Conservation (phyloP, 139 green algal genomes). For the Closterium sp. region DNA sequence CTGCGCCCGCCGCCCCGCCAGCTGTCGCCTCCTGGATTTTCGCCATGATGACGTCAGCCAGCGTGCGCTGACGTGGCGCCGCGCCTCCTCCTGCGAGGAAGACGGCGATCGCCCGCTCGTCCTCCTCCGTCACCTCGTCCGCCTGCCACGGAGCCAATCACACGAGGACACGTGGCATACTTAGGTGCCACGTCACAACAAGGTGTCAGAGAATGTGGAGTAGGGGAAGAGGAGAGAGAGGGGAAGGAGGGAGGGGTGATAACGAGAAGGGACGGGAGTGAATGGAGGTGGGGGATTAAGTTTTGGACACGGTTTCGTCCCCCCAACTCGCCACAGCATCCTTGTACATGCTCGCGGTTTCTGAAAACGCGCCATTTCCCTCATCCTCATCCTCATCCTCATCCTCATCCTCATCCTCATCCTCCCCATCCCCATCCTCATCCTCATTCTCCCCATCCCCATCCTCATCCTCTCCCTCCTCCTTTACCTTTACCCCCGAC, state of each 20-base stretch:
- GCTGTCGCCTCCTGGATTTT: slow-evolving; percentile 69
- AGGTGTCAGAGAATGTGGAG: neutral
- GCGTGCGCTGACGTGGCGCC: slow-evolving; percentile 58
- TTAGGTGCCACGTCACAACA: neutral
- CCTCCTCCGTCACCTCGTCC: slow-evolving; percentile 49
- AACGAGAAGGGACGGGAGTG: neutral
- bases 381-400: neutral
- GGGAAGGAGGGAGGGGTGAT: neutral
- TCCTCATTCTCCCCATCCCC: slow-evolving; percentile 47
- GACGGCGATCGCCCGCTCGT: slow-evolving; percentile 78
- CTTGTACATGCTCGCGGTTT: neutral
- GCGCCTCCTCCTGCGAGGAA: slow-evolving; percentile 64
- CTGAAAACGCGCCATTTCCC: too few relatives aligned
- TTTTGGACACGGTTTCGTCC: too few relatives aligned
- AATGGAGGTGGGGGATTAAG: too few relatives aligned
- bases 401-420: slow-evolving; percentile 6
- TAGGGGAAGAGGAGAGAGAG: slow-evolving; percentile 14
- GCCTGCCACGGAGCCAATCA: neutral
- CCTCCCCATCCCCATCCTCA: slow-evolving; percentile 52
- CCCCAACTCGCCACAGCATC: neutral
- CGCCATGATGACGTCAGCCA: slow-evolving; percentile 87
- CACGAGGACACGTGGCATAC: neutral
- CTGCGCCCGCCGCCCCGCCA: neutral
- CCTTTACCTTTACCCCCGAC: too few relatives aligned
- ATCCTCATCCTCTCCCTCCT: neutral